Evolutionary conservation across 805 yeast species (phyloP).

Genomic region (Schizosaccharomyces osmophilus): DNA sequence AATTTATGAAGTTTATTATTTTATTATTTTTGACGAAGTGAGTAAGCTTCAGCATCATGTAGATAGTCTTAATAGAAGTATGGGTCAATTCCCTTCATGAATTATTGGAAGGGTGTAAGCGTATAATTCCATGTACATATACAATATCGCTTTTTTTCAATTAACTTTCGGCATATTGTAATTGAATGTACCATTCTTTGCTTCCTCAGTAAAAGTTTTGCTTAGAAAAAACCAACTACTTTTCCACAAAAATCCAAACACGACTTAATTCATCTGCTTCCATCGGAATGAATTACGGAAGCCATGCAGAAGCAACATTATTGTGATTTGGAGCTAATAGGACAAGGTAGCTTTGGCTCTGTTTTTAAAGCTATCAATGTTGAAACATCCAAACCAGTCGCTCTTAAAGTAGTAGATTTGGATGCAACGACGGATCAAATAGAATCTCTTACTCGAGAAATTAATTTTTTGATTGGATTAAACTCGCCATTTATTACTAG

Average conservation of each 20-base stretch:
- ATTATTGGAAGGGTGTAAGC: too few relatives aligned
- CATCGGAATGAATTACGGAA: conserved; percentile 3
- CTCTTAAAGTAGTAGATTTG: conserved; percentile 65
- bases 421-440: conserved; percentile 63
- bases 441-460: conserved; percentile 46
- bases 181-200: too few relatives aligned
- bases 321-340: conserved; percentile 26
- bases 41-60: too few relatives aligned
- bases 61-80: too few relatives aligned
- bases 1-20: too few relatives aligned
- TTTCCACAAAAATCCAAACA: not conserved
- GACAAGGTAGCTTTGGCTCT: conserved; percentile 71
- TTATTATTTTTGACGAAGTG: too few relatives aligned
- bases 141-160: too few relatives aligned
- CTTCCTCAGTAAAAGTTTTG: too few relatives aligned
- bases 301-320: conserved; percentile 16
- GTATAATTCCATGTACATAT: too few relatives aligned
- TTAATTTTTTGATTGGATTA: conserved; percentile 44
- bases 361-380: conserved; percentile 35
- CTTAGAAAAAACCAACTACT: too few relatives aligned
- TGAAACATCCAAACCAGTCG: conserved; percentile 27
- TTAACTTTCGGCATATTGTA: too few relatives aligned
- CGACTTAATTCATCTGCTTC: not conserved
- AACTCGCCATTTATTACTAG: conserved; percentile 43
- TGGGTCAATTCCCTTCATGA: too few relatives aligned